Percentiles rank a stretch among this genome's conserved stretches.
phyloP scores from a whole-genome alignment of 1,139 yeast species.

The Candida frijolesensis region DNA sequence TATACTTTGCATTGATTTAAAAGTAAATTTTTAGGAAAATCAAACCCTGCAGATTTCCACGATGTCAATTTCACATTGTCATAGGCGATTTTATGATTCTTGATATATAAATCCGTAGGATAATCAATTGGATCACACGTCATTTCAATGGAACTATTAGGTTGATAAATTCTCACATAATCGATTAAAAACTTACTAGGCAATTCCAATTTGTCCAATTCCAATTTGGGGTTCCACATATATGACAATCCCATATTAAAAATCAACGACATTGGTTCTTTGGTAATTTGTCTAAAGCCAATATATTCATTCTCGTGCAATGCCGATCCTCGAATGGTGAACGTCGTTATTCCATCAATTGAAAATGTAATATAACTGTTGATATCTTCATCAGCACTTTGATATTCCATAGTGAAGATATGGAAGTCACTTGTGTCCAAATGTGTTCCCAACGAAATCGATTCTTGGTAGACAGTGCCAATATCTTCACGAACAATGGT shows the following conservation, averaged over 20 bases:
- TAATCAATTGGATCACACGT: constrained; percentile 31
- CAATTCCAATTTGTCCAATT: constrained; percentile 24
- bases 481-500: constrained; percentile 31
- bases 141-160: constrained; percentile 21
- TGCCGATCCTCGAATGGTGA: constrained; percentile 27
- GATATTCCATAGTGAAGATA: constrained; percentile 28
- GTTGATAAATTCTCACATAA: constrained; percentile 32
- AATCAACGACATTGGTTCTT: constrained; percentile 33
- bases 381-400: constrained; percentile 19
- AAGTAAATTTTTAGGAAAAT: constrained; percentile 24
- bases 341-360: constrained; percentile 23
- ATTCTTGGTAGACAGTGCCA: constrained; percentile 34
- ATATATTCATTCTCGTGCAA: constrained; percentile 28
- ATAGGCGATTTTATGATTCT: constrained; percentile 27
- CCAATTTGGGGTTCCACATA: constrained; percentile 27
- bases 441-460: constrained; percentile 29
- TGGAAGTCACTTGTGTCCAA: constrained; percentile 28
- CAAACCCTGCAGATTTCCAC: constrained; percentile 31
- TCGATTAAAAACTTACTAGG: constrained; percentile 31
- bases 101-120: constrained; percentile 30
- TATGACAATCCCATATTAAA: constrained; percentile 31
- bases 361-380: constrained; percentile 29
- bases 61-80: constrained; percentile 24
- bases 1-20: constrained; percentile 18
- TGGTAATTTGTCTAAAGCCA: constrained; percentile 30